A percentile compares a stretch with the other conserved stretches of the same genome.
phyloP scores from a whole-genome alignment of 441 rosid species.

The Gossypium schwendimanii region DNA sequence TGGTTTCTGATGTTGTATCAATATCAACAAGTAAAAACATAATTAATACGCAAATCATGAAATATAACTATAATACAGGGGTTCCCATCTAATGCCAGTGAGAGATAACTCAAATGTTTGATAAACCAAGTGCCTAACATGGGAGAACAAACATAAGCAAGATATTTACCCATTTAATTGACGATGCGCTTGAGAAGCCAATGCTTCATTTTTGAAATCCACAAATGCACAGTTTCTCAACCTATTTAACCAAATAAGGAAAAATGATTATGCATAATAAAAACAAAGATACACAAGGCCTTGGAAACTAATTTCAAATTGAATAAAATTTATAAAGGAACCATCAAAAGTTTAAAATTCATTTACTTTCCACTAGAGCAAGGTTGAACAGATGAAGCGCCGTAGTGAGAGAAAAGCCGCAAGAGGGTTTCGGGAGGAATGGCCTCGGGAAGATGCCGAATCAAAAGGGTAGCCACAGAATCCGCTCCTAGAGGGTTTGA shows the following conservation, averaged over 20 bases:
- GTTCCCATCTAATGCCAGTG: background rate
- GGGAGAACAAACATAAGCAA: background rate
- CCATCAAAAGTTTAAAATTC: background rate
- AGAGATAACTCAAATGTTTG: background rate
- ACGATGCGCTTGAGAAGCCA: conserved; percentile 76
- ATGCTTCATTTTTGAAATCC: conserved; percentile 66
- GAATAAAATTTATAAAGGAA: conserved; percentile 1
- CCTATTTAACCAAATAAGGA: conserved; percentile 28
- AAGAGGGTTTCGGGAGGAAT: conserved; percentile 66
- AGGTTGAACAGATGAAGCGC: conserved; percentile 71
- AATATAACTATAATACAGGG: background rate
- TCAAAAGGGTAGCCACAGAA: conserved; percentile 37
- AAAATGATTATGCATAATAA: background rate
- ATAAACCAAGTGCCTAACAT: conserved; percentile 8
- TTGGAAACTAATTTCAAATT: background rate
- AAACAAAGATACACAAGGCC: background rate
- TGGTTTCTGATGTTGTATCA: background rate
- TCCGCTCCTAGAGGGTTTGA: conserved; percentile 15
- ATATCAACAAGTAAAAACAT: background rate
- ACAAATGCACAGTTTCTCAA: conserved; percentile 77
- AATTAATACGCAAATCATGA: background rate
- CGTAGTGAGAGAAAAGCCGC: conserved; percentile 73
- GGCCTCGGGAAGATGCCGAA: conserved; percentile 79
- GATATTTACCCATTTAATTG: conserved; percentile 70
- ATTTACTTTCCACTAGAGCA: conserved; percentile 61